These are phyloP conservation scores for Lentinula novae-zelandiae DNA, from an alignment of 1,284 basidiomycete species.

Conservation along the genomic window DNA sequence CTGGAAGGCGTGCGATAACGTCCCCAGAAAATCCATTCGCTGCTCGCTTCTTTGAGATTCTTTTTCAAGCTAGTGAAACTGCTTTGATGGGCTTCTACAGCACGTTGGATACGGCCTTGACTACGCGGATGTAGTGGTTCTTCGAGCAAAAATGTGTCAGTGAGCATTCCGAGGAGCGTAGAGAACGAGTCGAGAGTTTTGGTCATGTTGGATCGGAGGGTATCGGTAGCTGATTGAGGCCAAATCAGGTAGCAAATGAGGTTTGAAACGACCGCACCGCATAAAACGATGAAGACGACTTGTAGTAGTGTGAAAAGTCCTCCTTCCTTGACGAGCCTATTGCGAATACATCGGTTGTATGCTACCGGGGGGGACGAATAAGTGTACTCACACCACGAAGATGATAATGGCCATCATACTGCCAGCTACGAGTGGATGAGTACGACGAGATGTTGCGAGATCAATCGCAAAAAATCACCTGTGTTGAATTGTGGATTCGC, in stretches of 20 bases:
- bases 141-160: slow-evolving; percentile 82
- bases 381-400: slow-evolving; percentile 72
- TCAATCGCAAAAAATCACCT: slow-evolving; percentile 41
- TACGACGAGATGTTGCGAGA: not conserved
- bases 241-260: slow-evolving; percentile 81
- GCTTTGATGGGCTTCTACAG: slow-evolving; percentile 78
- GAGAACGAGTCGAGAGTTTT: slow-evolving; percentile 85
- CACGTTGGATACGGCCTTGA: slow-evolving; percentile 63
- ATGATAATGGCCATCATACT: slow-evolving; percentile 89
- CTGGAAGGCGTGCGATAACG: slow-evolving; percentile 6
- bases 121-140: slow-evolving; percentile 53
- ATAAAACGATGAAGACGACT: slow-evolving; percentile 74
- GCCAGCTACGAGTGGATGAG: slow-evolving; percentile 51
- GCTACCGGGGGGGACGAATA: not conserved
- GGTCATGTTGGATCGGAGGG: slow-evolving; percentile 81
- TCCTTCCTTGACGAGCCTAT: slow-evolving; percentile 87
- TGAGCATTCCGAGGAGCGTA: slow-evolving; percentile 78
- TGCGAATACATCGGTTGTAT: not conserved
- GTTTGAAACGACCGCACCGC: slow-evolving; percentile 79
- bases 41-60: slow-evolving; percentile 78
- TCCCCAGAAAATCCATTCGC: slow-evolving; percentile 59
- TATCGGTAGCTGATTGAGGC: slow-evolving; percentile 80
- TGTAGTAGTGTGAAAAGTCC: slow-evolving; percentile 70
- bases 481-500: slow-evolving; percentile 88
- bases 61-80: slow-evolving; percentile 87